Conservation (phyloP, 1,284 basidiomycete species). For the Ceratobasidium sp. region DNA sequence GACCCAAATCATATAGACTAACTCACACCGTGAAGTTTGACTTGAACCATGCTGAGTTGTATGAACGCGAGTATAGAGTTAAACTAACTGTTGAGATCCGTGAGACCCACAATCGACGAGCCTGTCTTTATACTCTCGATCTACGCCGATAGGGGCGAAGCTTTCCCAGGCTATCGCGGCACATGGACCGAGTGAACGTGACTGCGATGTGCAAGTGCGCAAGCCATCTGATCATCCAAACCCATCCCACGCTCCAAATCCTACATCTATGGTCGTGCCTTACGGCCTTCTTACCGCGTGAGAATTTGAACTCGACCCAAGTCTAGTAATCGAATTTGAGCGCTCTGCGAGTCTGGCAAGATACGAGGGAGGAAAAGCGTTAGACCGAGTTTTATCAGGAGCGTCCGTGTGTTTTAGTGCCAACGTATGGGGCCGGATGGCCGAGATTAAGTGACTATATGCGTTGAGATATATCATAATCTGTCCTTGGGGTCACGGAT, state of each 20-base stretch:
- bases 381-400: too few species aligned
- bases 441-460: too few species aligned
- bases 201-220: neutral
- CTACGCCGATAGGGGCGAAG: conserved; percentile 1
- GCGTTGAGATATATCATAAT: too few species aligned
- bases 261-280: neutral
- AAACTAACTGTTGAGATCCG: too few species aligned
- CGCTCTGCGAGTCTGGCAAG: too few species aligned
- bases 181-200: neutral
- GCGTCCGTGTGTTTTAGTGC: too few species aligned
- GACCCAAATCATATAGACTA: neutral
- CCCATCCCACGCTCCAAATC: neutral
- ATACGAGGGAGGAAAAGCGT: too few species aligned
- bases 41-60: conserved; percentile 13
- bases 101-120: neutral
- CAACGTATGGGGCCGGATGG: too few species aligned
- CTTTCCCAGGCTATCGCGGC: conserved; percentile 11
- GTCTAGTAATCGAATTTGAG: too few species aligned
- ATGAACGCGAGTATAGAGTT: neutral
- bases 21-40: conserved; percentile 31
- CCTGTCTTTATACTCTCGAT: neutral
- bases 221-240: neutral
- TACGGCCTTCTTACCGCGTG: neutral
- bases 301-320: too few species aligned
- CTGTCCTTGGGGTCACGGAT: too few species aligned